Evolutionary conservation across 2,329 filamentous ascomycete genomes (phyloP).

Genomic region (Truncatella angustata): DNA sequence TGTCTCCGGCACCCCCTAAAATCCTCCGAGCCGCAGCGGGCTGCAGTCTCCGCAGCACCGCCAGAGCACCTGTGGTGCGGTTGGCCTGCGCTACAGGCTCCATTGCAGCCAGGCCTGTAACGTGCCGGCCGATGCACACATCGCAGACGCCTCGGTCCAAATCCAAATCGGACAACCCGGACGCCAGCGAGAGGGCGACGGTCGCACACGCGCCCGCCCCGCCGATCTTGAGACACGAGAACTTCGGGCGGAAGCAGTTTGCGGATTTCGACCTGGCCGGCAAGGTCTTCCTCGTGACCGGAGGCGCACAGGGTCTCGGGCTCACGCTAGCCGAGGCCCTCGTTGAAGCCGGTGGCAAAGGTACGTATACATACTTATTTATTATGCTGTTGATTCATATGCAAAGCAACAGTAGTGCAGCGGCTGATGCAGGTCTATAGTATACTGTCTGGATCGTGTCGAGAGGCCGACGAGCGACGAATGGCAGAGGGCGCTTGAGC

Average conservation of each 20-base stretch:
- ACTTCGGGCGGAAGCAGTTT: constrained; percentile 32
- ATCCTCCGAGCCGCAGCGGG: neutral
- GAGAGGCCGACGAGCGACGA: constrained; percentile 49
- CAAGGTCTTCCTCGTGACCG: constrained; percentile 68
- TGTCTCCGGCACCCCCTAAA: neutral
- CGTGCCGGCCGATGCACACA: neutral
- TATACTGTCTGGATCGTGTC: constrained; percentile 57
- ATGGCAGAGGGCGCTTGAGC: constrained; percentile 59
- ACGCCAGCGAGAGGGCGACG: neutral
- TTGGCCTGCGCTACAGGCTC: no score
- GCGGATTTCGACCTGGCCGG: constrained; percentile 70
- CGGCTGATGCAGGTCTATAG: constrained; percentile 26
- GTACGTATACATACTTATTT: constrained; percentile 30
- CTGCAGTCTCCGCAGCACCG: neutral
- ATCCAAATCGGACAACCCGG: neutral
- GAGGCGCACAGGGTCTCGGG: constrained; percentile 71
- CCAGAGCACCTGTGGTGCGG: neutral
- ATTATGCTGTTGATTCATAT: no score
- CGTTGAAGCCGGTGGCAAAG: constrained; percentile 70
- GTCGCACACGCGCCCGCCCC: neutral
- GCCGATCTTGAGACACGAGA: neutral
- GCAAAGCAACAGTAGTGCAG: neutral
- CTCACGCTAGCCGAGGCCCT: constrained; percentile 71
- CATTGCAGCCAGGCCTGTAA: no score
- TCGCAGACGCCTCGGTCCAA: neutral